Base-by-base conservation (phyloP, 2,329 filamentous ascomycete genomes). In the Penicillium thymicola region DNA sequence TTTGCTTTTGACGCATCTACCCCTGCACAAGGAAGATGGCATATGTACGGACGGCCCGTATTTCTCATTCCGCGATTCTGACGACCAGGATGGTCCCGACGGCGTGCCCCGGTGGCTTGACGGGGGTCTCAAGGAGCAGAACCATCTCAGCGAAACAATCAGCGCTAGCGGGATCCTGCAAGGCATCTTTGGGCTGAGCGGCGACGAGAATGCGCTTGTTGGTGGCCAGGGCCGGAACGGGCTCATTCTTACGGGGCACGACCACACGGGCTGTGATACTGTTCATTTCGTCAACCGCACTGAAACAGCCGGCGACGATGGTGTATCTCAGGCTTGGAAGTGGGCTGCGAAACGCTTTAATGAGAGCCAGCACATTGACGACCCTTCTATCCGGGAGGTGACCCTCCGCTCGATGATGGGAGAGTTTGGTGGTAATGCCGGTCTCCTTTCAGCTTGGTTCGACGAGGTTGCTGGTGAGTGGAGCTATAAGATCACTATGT, bases 341-440 rank as follows among this genome's bases (percentile, higher is more conserved):
- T 78, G 75, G 75, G 66, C 67, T 49, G 73, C 74, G 21, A 67
- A 51, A 57, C 70, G 71, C 18, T 76, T 71, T 45, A 53, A 38
- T 42, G 18, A 34, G 37, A 57, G 13, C 16, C 38, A 41, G 47
- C 43, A 32, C 43, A 46, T 55, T 1, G 30, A 61, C 10, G 59
- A 57, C 2, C 71, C 58, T 59, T 86, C 23, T 68, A 79, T 97
- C 6, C 82, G 93, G 28, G 94, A 99, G 75, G 85, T 97, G 62
- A 99, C 94, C 0, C 89, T 99, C 2, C 86, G 92, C 57, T 96
- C 91, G 73, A 97, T 99, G 92, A 99, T 99, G 94, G 94, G 94
- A 54, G 89, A 90, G 55, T 99, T 89, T 74, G 88, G 86, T n/a
- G 94, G 94, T 21, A 94, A 97, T 70, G 91, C 92, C 0, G 94